phyloP scores from a whole-genome alignment of 2,329 filamentous ascomycete genomes.

The Teratosphaeria pseudoeucalypti region DNA sequence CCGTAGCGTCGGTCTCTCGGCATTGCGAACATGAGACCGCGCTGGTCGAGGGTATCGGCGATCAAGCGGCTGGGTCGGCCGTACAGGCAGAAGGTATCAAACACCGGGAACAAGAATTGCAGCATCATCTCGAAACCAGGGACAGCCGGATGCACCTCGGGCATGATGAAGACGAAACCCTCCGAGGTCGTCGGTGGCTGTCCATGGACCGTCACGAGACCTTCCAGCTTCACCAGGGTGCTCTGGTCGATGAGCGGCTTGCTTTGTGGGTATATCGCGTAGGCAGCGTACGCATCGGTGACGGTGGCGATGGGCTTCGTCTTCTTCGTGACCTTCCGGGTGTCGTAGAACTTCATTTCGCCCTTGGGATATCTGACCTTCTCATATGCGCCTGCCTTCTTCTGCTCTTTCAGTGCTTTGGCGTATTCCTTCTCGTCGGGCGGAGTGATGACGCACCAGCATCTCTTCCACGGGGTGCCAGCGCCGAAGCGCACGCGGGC shows the following conservation, averaged over 20 bases:
- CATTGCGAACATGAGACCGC: constrained; percentile 97
- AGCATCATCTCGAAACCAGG: constrained; percentile 93
- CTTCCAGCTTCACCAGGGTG: constrained; percentile 87
- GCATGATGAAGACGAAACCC: constrained; percentile 97
- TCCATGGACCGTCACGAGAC: constrained; percentile 76
- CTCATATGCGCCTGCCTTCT: constrained; percentile 77
- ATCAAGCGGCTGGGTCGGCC: constrained; percentile 78
- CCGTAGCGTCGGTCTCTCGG: constrained; percentile 79
- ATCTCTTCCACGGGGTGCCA: constrained; percentile 89
- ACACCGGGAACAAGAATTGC: constrained; percentile 83
- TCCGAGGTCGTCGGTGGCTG: constrained; percentile 68
- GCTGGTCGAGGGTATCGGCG: constrained; percentile 73
- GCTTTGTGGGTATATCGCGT: constrained; percentile 90
- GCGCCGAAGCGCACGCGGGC: constrained; percentile 89
- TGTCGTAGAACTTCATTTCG: constrained; percentile 90
- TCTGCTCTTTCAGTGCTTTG: constrained; percentile 70
- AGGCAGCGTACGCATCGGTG: constrained; percentile 80
- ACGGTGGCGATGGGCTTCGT: constrained; percentile 82
- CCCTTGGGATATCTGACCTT: constrained; percentile 60
- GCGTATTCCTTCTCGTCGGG: constrained; percentile 87
- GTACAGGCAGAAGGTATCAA: constrained; percentile 85
- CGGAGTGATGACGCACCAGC: constrained; percentile 89
- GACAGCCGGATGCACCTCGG: constrained; percentile 82
- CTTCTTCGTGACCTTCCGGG: constrained; percentile 85
- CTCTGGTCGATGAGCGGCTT: constrained; percentile 91